Conservation (phyloP, 257 asterid species). For the Ilex aquifolium region DNA sequence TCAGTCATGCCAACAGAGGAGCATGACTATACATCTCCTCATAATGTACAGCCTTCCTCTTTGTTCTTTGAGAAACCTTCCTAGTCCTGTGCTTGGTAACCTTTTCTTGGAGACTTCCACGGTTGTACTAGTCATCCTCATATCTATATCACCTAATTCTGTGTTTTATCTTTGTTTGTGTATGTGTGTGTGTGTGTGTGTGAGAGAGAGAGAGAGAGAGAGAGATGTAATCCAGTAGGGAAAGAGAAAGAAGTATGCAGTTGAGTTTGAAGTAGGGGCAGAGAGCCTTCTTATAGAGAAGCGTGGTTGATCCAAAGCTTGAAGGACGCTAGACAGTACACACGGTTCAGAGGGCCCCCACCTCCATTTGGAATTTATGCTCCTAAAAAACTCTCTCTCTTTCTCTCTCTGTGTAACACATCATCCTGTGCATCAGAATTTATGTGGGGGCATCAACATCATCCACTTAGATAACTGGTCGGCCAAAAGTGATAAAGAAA, state of each 20-base stretch:
- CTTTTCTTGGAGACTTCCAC: slow-evolving; percentile 34
- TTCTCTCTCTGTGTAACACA: slow-evolving; percentile 6
- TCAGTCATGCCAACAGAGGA: slow-evolving; percentile 76
- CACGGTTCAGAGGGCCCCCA: slow-evolving; percentile 1
- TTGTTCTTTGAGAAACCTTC: slow-evolving; percentile 57
- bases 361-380: not conserved
- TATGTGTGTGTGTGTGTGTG: too few species aligned
- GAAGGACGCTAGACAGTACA: slow-evolving; percentile 1
- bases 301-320: slow-evolving; percentile 10
- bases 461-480: slow-evolving; percentile 30
- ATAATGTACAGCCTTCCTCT: slow-evolving; percentile 66
- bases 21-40: slow-evolving; percentile 76
- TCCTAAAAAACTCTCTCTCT: not conserved
- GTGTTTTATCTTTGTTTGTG: not conserved
- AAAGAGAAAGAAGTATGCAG: not conserved
- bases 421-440: slow-evolving; percentile 21
- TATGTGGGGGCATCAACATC: slow-evolving; percentile 17
- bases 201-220: not conserved
- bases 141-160: not conserved
- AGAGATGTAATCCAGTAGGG: too few species aligned
- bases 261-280: slow-evolving; percentile 14
- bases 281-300: slow-evolving; percentile 28
- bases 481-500: slow-evolving; percentile 24
- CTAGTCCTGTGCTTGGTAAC: slow-evolving; percentile 41
- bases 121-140: not conserved